Percentiles rank a stretch among this genome's conserved stretches.
Conservation (phyloP, 192 early-diverging fungal species). For the Phlyctochytrium planicorne region DNA sequence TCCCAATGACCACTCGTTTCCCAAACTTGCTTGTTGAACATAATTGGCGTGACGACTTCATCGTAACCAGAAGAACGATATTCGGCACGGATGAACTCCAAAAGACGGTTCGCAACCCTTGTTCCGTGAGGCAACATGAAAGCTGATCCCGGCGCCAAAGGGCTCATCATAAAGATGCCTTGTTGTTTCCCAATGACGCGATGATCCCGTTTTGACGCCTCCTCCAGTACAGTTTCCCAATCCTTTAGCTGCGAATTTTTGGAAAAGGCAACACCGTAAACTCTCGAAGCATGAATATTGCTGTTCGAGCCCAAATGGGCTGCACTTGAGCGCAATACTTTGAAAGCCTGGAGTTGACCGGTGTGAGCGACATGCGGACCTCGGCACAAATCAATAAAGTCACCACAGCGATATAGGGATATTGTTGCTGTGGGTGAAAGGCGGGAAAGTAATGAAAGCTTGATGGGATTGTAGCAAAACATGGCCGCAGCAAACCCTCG, state of each 20-base stretch:
- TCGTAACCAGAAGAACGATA: conserved; percentile 77
- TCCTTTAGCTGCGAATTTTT: conserved; percentile 47
- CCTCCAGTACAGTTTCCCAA: conserved; percentile 50
- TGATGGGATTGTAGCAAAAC: conserved; percentile 74
- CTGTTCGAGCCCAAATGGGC: not conserved
- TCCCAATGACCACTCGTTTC: conserved; percentile 94
- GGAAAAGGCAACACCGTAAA: conserved; percentile 73
- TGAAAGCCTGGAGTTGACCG: conserved; percentile 54
- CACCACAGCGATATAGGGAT: conserved; percentile 66
- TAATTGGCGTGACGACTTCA: conserved; percentile 88
- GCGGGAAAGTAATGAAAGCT: conserved; percentile 61
- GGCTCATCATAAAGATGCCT: conserved; percentile 38
- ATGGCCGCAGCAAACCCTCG: conserved; percentile 58
- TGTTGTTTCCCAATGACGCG: conserved; percentile 48
- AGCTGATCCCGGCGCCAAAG: conserved; percentile 45
- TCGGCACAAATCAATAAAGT: conserved; percentile 75
- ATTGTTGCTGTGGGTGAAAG: conserved; percentile 49
- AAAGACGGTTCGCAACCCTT: conserved; percentile 76
- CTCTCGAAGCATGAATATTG: conserved; percentile 40
- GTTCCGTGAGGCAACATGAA: conserved; percentile 61
- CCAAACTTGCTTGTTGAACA: conserved; percentile 93
- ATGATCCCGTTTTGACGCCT: conserved; percentile 58
- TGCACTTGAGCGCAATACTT: conserved; percentile 52
- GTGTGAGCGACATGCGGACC: conserved; percentile 77
- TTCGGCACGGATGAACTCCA: conserved; percentile 72